phyloP scores from a whole-genome alignment of 2,329 filamentous ascomycete genomes.

The Malbranchea zuffiana region DNA sequence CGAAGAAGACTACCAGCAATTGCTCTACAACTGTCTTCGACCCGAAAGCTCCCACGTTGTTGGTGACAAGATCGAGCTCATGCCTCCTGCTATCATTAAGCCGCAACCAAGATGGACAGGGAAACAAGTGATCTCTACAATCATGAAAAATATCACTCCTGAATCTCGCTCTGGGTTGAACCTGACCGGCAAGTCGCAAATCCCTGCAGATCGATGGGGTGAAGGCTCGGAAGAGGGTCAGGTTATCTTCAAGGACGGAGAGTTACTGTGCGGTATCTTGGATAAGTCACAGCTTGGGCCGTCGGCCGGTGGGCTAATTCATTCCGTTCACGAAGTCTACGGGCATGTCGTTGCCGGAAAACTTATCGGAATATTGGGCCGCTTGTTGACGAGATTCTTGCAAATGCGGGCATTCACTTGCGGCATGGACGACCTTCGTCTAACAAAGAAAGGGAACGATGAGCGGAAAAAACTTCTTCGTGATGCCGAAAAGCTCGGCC shows the following conservation, averaged over 20 bases:
- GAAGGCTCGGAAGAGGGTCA: conserved; percentile 57
- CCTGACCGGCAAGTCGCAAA: conserved; percentile 67
- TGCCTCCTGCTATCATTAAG: conserved; percentile 72
- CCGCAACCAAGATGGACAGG: conserved; percentile 81
- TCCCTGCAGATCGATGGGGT: conserved; percentile 71
- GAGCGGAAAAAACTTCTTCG: conserved; percentile 57
- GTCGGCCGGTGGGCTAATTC: conserved; percentile 73
- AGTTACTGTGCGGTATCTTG: conserved; percentile 79
- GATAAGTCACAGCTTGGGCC: conserved; percentile 95
- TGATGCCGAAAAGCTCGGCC: conserved; percentile 57
- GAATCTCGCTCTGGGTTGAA: conserved; percentile 63
- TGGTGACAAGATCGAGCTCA: conserved; percentile 66
- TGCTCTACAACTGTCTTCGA: conserved; percentile 81
- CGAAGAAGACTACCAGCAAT: conserved; percentile 76
- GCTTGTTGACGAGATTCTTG: conserved; percentile 76
- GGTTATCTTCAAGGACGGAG: conserved; percentile 76
- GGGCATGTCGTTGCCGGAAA: conserved; percentile 78
- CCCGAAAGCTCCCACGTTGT: conserved; percentile 85
- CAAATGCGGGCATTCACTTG: conserved; percentile 94
- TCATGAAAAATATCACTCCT: conserved; percentile 85
- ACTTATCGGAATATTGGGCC: conserved; percentile 76
- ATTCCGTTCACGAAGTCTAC: conserved; percentile 87
- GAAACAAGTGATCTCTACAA: conserved; percentile 88
- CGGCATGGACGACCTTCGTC: conserved; percentile 86
- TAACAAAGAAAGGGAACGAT: conserved; percentile 69